Base-by-base conservation (phyloP, 176 grass and related monocot species). In the Raddia distichophylla region DNA sequence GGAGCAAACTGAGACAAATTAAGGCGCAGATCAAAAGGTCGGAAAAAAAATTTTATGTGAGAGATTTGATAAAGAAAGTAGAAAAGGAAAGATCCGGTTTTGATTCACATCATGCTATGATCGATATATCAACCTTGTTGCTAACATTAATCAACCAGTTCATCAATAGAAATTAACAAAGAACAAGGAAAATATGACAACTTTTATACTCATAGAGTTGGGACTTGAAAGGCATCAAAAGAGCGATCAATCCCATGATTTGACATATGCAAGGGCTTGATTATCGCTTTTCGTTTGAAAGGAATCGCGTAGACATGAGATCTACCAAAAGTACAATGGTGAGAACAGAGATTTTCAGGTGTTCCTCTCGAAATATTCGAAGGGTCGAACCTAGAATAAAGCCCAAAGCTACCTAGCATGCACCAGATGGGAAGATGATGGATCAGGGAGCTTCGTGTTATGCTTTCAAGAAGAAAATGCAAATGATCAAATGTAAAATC, bases 251-350 rank as follows among this genome's bases (percentile, higher is more conserved):
- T 50, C 49, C 17, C 60, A 80, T 65, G 76, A 84, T 61, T 85
- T 34, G 71, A 76, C 40, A 80, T 47, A 71, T 51, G 40, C 49
- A 53, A 76, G 42, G 42, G 37, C 60, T 40, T 59, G 46, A 22
- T n/a, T 53, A 19, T 72, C 10, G n/a, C 56, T 50, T 71, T 58
- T 46, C 6, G 17, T 67, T 27, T 47, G 56, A 32, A 69, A 85
- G 50, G 55, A 85, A 71, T 73, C 66, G 34, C 43, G 59, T 19
- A 57, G 66, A 60, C 49, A 33, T 56, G 67, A 66, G 68, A 88
- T 88, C 68, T 37, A 79, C 37, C 53, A 49, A 82, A 80, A 43
- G 32, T 53, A 85, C 46, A 85, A 59, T 48, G 20, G 40, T 6
- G 52, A 47, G 45, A 37, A 58, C 50, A 49, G 4, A 69, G 69